Evolutionary conservation across 129 eudicot genomes (phyloP), one percentile per base, ranked within the genome.

Genomic region (Centella asiatica): DNA sequence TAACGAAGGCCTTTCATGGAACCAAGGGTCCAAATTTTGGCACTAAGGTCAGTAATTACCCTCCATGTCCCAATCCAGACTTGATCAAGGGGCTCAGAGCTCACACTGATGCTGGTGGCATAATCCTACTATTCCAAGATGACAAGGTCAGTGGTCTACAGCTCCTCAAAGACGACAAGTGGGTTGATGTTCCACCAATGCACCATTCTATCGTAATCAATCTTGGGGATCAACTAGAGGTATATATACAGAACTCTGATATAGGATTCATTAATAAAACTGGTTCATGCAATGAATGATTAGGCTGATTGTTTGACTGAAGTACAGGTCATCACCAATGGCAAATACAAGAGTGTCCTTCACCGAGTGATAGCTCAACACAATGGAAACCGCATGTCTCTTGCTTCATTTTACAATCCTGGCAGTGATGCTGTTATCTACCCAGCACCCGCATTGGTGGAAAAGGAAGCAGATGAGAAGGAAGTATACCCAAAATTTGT

Each of bases 341-440:
- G 78, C 6, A 74, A 74, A 57, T 74, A 74, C 73, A 74, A 74
- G 69, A 74, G 78, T 36, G 65, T 74, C 26, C 49, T 62, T 72
- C 78, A 74, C 72, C 33, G 72, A 53, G 77, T 73, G 67, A 27
- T 73, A 29, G 77, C 77, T 47, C 77, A 73, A 31, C 25, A 73
- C 20, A 69, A 67, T 28, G 78, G 78, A 19, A 74, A 49, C 52
- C 63, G 73, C 51, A 74, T 74, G 78, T 74, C 78, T 26, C 54
- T 74, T 31, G 77, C 72, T 13, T 73, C 77, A 40, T 73, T 73
- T 64, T 73, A 73, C 68, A 73, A 73, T 66, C 78, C 78, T 17
- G 73, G 78, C 23, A 61, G 65, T 49, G 78, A 74, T 24, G 78
- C 78, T 25, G 27, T 74, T 13, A 67, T 74, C 31, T 74, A 59